Evolutionary conservation across 140 eudicot genomes (phyloP).

Genomic region (Flaveria floridana): DNA sequence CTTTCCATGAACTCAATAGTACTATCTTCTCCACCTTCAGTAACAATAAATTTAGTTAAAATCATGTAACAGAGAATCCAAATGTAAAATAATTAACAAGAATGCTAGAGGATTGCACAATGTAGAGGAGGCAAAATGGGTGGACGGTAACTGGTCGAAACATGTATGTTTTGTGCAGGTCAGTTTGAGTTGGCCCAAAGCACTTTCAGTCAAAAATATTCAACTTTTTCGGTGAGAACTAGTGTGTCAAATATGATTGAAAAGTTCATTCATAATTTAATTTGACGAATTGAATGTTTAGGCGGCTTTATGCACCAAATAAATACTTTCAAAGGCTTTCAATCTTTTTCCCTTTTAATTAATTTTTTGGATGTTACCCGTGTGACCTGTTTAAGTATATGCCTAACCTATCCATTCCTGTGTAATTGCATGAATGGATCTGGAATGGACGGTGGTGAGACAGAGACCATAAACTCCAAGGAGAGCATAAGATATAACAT

Average conservation of each 20-base stretch:
- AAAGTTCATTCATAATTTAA: neutral
- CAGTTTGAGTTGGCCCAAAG: neutral
- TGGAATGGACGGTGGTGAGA: neutral
- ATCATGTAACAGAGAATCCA: neutral
- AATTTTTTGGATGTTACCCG: neutral
- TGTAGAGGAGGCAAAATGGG: neutral
- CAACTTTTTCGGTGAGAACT: neutral
- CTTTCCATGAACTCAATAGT: slow-evolving; percentile 85
- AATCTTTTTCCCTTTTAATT: neutral
- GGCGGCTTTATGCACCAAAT: neutral
- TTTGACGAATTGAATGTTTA: neutral
- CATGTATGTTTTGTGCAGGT: neutral
- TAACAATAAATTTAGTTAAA: slow-evolving; percentile 25
- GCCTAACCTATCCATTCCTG: neutral
- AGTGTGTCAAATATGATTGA: neutral
- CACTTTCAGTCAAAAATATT: neutral
- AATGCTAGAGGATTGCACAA: neutral
- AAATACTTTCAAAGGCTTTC: neutral
- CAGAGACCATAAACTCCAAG: neutral
- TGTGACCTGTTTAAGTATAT: neutral
- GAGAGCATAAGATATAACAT: neutral
- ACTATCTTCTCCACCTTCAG: slow-evolving; percentile 81
- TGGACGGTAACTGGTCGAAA: neutral
- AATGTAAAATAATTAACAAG: neutral
- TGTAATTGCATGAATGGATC: neutral